These are phyloP conservation scores for Komagataella pseudopastoris DNA, from an alignment of 805 yeast genomes.

Conservation along the genomic window DNA sequence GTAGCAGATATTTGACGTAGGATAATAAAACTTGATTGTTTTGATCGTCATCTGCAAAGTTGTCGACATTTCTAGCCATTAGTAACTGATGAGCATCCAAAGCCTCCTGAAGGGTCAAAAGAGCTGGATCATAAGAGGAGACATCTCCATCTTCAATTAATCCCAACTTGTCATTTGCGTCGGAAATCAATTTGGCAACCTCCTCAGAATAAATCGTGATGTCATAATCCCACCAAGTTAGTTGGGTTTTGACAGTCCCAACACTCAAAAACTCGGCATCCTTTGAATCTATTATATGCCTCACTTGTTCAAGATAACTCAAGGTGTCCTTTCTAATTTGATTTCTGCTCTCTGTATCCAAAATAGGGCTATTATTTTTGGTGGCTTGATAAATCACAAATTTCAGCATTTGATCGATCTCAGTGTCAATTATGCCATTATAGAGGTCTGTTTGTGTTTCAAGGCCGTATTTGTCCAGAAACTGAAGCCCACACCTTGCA, in stretches of 20 bases:
- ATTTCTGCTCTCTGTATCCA: conserved; percentile 33
- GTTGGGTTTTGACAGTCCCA: conserved; percentile 11
- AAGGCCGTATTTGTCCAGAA: conserved; percentile 22
- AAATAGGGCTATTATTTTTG: conserved; percentile 24
- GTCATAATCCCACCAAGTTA: conserved; percentile 37
- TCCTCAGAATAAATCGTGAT: conserved; percentile 63
- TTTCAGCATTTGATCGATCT: conserved; percentile 18
- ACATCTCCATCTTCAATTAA: conserved; percentile 21
- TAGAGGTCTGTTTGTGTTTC: conserved; percentile 24
- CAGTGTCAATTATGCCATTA: conserved; percentile 39
- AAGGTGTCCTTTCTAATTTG: conserved; percentile 19
- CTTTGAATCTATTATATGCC: conserved; percentile 19
- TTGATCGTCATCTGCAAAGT: conserved; percentile 43
- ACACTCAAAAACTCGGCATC: conserved; percentile 24
- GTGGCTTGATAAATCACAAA: conserved; percentile 33
- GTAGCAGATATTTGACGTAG: conserved; percentile 54
- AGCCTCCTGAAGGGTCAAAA: conserved; percentile 59
- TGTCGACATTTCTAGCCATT: conserved; percentile 28
- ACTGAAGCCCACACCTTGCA: conserved; percentile 50
- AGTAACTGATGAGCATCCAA: conserved; percentile 44
- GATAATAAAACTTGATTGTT: conserved; percentile 65
- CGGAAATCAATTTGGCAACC: conserved; percentile 45
- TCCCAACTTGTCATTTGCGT: conserved; percentile 19
- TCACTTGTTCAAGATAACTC: conserved; percentile 22
- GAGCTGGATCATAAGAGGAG: conserved; percentile 38